Conservation (phyloP, 1,284 basidiomycete genomes). For the Apiotrichum sp. region DNA sequence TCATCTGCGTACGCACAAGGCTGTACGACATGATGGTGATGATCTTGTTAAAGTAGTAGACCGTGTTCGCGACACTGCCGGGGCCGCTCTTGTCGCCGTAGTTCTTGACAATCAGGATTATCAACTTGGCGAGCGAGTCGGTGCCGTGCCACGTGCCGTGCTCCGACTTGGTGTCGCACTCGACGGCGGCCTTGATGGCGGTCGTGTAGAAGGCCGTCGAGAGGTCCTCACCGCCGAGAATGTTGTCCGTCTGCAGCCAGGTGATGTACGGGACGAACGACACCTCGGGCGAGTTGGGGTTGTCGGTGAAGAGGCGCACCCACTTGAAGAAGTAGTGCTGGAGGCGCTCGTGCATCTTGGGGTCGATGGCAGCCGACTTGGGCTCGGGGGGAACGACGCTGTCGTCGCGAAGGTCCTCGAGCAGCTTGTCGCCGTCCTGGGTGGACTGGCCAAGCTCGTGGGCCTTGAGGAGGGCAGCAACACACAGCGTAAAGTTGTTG, state of each 20-base stretch:
- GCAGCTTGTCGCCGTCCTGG: constrained; percentile 40
- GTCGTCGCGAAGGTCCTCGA: constrained; percentile 37
- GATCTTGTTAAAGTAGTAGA: constrained; percentile 98
- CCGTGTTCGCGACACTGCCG: constrained; percentile 73
- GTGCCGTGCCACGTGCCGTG: constrained; percentile 80
- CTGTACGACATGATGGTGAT: constrained; percentile 95
- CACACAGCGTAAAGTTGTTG: constrained; percentile 70
- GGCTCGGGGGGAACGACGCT: constrained; percentile 7
- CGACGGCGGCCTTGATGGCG: constrained; percentile 90
- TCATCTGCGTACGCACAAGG: constrained; percentile 89
- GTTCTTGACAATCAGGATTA: constrained; percentile 99
- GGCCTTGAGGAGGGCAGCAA: constrained; percentile 69
- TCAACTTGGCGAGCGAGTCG: constrained; percentile 90
- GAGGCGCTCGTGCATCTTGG: constrained; percentile 51
- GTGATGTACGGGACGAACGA: constrained; percentile 97
- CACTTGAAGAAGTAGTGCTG: constrained; percentile 66
- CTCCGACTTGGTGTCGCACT: constrained; percentile 72
- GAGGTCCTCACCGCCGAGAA: constrained; percentile 91
- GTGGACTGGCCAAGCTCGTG: constrained; percentile 36
- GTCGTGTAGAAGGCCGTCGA: constrained; percentile 98
- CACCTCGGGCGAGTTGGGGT: constrained; percentile 78
- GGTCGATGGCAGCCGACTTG: constrained; percentile 35
- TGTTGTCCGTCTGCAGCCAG: constrained; percentile 90
- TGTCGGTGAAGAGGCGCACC: constrained; percentile 72
- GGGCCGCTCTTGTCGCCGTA: constrained; percentile 69